phyloP scores from a whole-genome alignment of 768 basidiomycete genomes.

The Hericium erinaceus region DNA sequence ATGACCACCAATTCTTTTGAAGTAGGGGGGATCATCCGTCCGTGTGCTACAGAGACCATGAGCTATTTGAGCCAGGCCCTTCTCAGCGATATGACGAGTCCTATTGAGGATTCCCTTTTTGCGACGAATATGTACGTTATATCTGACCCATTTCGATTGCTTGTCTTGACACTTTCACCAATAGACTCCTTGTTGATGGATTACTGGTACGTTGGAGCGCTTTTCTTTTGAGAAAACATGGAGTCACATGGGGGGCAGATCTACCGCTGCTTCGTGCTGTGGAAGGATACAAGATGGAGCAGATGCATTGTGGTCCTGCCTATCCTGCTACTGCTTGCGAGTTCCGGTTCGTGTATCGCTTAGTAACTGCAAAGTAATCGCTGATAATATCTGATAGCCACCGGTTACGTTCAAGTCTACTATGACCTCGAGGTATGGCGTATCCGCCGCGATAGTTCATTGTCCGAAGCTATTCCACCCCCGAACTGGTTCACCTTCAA shows the following conservation, averaged over 20 bases:
- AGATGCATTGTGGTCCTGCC: not conserved
- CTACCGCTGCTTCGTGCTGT: not conserved
- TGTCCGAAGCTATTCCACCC: not conserved
- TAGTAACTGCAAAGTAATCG: not conserved
- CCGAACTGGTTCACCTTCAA: not conserved
- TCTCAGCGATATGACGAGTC: not conserved
- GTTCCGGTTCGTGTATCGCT: not conserved
- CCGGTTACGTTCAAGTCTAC: not conserved
- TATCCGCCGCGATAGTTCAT: not conserved
- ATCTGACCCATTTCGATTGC: not conserved
- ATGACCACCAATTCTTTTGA: not conserved
- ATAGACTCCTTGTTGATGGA: not conserved
- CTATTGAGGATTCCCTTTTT: not conserved
- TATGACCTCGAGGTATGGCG: not conserved
- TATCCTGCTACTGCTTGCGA: not conserved
- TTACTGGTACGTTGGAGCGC: not conserved
- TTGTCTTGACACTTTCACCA: not conserved
- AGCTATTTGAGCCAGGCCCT: not conserved
- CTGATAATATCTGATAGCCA: not conserved
- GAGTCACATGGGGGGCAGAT: not conserved
- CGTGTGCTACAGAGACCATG: not conserved
- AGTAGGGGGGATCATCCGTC: not conserved
- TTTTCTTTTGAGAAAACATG: not conserved
- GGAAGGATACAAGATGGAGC: not conserved
- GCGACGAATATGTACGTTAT: not conserved